Base-by-base conservation (phyloP, 345 rosid genomes). In the Ceriops decandra region DNA sequence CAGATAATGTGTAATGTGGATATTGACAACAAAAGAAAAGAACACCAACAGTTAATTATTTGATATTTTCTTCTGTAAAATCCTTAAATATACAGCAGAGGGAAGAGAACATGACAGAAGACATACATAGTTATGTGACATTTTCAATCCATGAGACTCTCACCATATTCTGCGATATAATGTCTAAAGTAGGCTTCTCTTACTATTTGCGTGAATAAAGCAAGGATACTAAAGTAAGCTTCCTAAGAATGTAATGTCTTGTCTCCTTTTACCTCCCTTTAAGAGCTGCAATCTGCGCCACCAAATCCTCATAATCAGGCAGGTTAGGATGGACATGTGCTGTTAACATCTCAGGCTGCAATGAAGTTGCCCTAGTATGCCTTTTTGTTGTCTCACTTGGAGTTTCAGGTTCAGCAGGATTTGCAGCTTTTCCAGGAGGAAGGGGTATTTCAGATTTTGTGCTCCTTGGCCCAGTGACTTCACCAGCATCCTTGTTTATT, bases 261-360 rank as follows among this genome's bases (percentile, higher is more conserved):
- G 54, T 68, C 35, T 30, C 33, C 31, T 2, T 64, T 74, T 71
- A 76, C 62, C 52, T 28, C 32, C 78, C 71, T 59, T 53, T 72
- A 22, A 85, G 71, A n/a, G 84, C 77, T 32, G 85, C 85, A 71
- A 86, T 26, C 73, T 78, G 69, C 11, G 84, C 81, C 22, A 80
- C 83, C 66, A 88, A 62, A 10, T 79, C 86, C 56, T 85, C 89
- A 27, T 70, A 88, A 47, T 86, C 88, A 0, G 89, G 95, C 31
- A 88, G 63, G 17, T 78, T 85, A 17, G 88, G 89, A 74, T 86
- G 89, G 30, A 82, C 88, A 60, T 78, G 86, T 2, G 72, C 59
- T 5, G 32, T 58, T 57, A 59, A 10, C 36, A 74, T 69, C 28
- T 78, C 79, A 0, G 74, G 74, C 73, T 79, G 79, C 68, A 72